phyloP scores from a whole-genome alignment of 2,329 filamentous ascomycete genomes.

The Fusarium verrucosum region DNA sequence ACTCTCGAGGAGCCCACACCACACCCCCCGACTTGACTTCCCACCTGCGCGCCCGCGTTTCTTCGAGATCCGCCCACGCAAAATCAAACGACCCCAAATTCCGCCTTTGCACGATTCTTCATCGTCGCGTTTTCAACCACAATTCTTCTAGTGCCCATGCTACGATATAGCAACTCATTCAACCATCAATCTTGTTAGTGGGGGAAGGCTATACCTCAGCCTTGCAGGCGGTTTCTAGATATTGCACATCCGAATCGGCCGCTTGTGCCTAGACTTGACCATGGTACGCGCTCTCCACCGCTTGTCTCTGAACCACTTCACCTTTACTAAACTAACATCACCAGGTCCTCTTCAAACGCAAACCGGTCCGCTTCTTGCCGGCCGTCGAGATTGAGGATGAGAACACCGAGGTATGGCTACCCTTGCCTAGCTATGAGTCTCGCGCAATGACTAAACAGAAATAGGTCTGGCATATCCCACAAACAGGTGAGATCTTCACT shows the following conservation, averaged over 20 bases:
- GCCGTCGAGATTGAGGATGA: slow-evolving; percentile 80
- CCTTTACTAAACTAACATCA: slow-evolving; percentile 15
- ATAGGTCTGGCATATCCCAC: slow-evolving; percentile 89
- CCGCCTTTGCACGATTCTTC: slow-evolving; percentile 19
- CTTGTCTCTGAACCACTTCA: background rate
- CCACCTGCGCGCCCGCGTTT: slow-evolving; percentile 38
- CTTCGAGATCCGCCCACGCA: slow-evolving; percentile 28
- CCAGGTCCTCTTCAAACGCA: slow-evolving; percentile 94
- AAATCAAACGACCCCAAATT: slow-evolving; percentile 27
- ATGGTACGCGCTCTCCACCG: slow-evolving; percentile 34
- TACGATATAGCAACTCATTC: slow-evolving; percentile 21
- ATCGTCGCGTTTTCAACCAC: slow-evolving; percentile 18
- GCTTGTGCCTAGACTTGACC: slow-evolving; percentile 32
- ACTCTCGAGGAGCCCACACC: slow-evolving; percentile 39
- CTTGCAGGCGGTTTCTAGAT: slow-evolving; percentile 40
- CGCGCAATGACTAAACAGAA: slow-evolving; percentile 25
- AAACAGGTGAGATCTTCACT: slow-evolving; percentile 89
- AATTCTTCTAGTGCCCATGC: slow-evolving; percentile 31
- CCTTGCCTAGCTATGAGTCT: slow-evolving; percentile 16
- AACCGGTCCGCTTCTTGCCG: slow-evolving; percentile 85
- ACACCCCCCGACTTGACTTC: slow-evolving; percentile 32
- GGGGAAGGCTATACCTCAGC: slow-evolving; percentile 43
- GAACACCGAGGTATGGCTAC: slow-evolving; percentile 74
- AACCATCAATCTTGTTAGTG: slow-evolving; percentile 41
- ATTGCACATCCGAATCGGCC: slow-evolving; percentile 20